phyloP scores from a whole-genome alignment of 2,329 filamentous ascomycete species.

The Paraconiothyrium brasiliense region DNA sequence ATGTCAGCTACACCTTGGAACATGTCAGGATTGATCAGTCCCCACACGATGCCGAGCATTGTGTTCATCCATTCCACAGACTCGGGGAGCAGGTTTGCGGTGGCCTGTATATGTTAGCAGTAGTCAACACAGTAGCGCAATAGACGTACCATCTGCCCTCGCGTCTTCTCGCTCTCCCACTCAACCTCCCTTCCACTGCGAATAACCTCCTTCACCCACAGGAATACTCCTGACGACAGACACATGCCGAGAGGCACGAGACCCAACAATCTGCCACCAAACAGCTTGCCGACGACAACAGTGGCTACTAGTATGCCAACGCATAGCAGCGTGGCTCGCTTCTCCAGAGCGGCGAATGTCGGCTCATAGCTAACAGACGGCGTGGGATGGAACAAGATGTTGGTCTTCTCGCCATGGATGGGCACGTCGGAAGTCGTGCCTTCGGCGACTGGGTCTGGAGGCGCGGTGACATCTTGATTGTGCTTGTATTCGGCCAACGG shows the following conservation, averaged over 20 bases:
- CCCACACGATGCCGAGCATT: constrained; percentile 84
- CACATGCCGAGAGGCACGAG: constrained; percentile 77
- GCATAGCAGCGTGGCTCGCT: constrained; percentile 75
- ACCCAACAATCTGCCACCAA: constrained; percentile 80
- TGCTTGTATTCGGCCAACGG: constrained; percentile 81
- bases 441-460: constrained; percentile 83
- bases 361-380: constrained; percentile 89
- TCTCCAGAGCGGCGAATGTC: constrained; percentile 81
- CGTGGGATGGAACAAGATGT: constrained; percentile 93
- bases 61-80: constrained; percentile 96
- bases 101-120: constrained; percentile 62
- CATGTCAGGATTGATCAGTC: constrained; percentile 93
- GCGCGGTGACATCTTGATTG: constrained; percentile 88
- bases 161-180: constrained; percentile 86
- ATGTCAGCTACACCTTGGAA: constrained; percentile 92
- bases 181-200: constrained; percentile 83
- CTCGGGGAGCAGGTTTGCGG: constrained; percentile 88
- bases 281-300: constrained; percentile 78
- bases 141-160: constrained; percentile 74
- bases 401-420: constrained; percentile 95
- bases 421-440: constrained; percentile 92
- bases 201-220: constrained; percentile 91
- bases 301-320: constrained; percentile 76
- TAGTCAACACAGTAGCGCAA: too few relatives aligned
- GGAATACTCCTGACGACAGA: constrained; percentile 79